These are phyloP conservation scores for Suillus ampliporus DNA, from an alignment of 768 basidiomycete species.

Conservation along the genomic window DNA sequence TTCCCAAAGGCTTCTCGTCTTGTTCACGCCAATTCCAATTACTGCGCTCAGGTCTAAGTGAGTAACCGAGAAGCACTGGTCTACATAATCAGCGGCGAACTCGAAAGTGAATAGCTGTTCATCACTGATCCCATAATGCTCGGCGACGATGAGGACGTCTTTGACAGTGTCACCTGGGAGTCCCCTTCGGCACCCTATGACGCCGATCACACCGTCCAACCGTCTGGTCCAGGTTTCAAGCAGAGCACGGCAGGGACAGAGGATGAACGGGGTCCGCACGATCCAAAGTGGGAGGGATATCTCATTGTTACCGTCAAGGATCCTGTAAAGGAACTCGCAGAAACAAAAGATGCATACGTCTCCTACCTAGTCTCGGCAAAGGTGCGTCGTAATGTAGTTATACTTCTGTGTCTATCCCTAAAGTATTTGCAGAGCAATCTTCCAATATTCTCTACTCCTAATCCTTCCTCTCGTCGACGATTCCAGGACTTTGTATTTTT, in stretches of 20 bases:
- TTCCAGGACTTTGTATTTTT: constrained; percentile 98
- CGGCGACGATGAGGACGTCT: constrained; percentile 88
- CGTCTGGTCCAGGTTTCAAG: constrained; percentile 77
- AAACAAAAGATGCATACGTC: constrained; percentile 96
- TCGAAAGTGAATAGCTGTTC: background rate
- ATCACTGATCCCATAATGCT: constrained; percentile 55
- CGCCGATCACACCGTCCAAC: constrained; percentile 42
- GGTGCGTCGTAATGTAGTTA: constrained; percentile 51
- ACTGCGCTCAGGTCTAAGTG: background rate
- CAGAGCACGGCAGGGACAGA: constrained; percentile 77
- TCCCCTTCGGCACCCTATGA: constrained; percentile 67
- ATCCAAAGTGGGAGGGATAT: constrained; percentile 92
- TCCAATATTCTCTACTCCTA: constrained; percentile 78
- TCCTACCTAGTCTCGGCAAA: constrained; percentile 91
- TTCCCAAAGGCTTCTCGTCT: constrained; percentile 17
- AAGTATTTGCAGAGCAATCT: constrained; percentile 76
- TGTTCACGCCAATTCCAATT: constrained; percentile 7
- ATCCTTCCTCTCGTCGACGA: constrained; percentile 80
- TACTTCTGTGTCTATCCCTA: constrained; percentile 10
- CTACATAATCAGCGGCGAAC: background rate
- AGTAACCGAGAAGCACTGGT: background rate
- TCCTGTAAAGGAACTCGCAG: constrained; percentile 94
- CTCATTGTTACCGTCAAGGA: constrained; percentile 85
- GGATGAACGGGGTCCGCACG: constrained; percentile 68
- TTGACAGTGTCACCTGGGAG: constrained; percentile 93